Base-by-base conservation (phyloP, 306 rosid genomes). In the Senna siamea region DNA sequence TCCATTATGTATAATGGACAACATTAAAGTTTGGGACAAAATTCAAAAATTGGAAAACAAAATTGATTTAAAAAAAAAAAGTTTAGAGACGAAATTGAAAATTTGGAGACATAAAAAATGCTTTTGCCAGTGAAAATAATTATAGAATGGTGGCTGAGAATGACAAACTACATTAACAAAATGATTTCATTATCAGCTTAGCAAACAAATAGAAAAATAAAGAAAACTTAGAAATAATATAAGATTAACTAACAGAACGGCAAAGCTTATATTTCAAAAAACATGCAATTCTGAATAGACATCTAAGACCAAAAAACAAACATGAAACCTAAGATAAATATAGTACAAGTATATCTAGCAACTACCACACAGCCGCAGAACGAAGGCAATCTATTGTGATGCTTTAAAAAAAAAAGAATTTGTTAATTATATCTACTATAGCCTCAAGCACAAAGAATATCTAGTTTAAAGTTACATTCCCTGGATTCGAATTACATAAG, bases 191-290 rank as follows among this genome's bases (percentile, higher is more conserved):
- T n/a, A n/a, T n/a, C n/a, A n/a, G n/a, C n/a, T n/a, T n/a, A n/a
- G n/a, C 54, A 58, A 22, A 70, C 20, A 28, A 15, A 14, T 28
- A 69, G 23, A 66, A 4, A 38, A 35, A 38, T 19, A 20, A 7
- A 48, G 41, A 40, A 35, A 51, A 35, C 0, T 7, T 26, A 22
- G 23, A 44, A 43, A 50, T 62, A 26, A 40, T 18, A 9, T 5
- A 59, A 66, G 64, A 9, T 38, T 56, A 56, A 66, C 48, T n/a
- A 22, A 74, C 44, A 32, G n/a, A 15, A 47, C 38, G 26, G 34
- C 40, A 70, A 62, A 72, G 66, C 55, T 54, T 59, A 59, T 53
- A 47, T 46, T 69, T 73, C 43, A 40, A 83, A 55, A 28, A 66
- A 41, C 4, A 32, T 28, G 58, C 37, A 68, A 63, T 64, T 58